Conservation (phyloP, 225 moss, liverwort and hornwort genomes). For the Bryum argenteum region DNA sequence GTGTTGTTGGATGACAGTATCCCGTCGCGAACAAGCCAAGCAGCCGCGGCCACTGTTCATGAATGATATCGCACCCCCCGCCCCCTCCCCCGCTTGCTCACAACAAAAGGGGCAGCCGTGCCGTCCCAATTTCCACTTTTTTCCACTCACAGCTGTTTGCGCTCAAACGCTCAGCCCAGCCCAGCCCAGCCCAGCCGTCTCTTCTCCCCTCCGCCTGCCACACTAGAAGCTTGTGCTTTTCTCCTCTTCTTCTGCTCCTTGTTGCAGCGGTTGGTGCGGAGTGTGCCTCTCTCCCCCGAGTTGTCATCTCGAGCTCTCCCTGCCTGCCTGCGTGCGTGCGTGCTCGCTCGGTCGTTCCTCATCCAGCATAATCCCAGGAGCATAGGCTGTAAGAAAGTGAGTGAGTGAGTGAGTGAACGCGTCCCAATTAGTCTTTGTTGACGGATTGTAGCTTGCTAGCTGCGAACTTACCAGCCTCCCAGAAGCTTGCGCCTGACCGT, state of each 20-base stretch:
- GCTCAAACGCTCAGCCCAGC: not conserved
- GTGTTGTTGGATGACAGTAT: no score
- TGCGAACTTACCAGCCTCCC: not conserved
- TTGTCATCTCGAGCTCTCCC: slow-evolving; percentile 4
- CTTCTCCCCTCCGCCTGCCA: not conserved
- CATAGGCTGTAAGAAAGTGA: no score
- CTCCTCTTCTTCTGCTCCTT: not conserved
- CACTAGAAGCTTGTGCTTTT: not conserved
- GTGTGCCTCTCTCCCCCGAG: slow-evolving; percentile 8
- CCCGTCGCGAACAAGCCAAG: no score
- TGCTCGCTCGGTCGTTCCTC: no score
- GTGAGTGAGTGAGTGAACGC: not conserved
- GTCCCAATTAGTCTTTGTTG: not conserved
- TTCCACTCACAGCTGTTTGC: not conserved
- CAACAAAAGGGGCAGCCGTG: slow-evolving; percentile 33
- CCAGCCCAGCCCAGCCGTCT: not conserved
- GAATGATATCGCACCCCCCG: no score
- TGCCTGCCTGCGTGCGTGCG: no score
- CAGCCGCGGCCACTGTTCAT: no score
- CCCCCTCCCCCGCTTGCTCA: not conserved
- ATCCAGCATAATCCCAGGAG: no score
- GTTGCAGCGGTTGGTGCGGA: not conserved
- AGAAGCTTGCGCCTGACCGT: slow-evolving; percentile 18
- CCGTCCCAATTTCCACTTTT: slow-evolving; percentile 33
- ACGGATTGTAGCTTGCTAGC: not conserved